phyloP scores from a whole-genome alignment of 1,139 yeast genomes.

The Nadsonia commutata region DNA sequence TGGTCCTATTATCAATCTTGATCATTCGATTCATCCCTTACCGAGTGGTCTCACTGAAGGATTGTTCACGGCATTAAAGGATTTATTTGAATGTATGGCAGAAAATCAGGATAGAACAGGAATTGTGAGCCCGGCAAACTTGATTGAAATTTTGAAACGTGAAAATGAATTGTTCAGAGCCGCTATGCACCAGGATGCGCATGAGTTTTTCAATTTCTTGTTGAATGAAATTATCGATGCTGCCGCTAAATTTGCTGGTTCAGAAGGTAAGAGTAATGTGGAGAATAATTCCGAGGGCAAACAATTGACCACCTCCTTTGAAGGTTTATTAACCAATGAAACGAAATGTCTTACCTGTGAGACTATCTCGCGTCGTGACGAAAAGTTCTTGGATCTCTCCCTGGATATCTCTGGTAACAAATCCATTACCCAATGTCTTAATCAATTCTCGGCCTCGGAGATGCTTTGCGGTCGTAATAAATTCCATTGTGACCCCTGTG shows the following conservation, averaged over 20 bases:
- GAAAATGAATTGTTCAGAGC: conserved; percentile 78
- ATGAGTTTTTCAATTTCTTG: conserved; percentile 80
- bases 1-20: conserved; percentile 79
- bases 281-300: conserved; percentile 33
- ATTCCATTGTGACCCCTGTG: conserved; percentile 84
- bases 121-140: conserved; percentile 66
- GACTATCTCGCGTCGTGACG: conserved; percentile 71
- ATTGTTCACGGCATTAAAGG: conserved; percentile 63
- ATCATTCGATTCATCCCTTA: conserved; percentile 38
- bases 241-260: conserved; percentile 25
- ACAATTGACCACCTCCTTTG: conserved; percentile 61
- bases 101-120: conserved; percentile 62
- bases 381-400: conserved; percentile 72
- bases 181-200: conserved; percentile 97
- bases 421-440: conserved; percentile 60
- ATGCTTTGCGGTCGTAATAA: conserved; percentile 77
- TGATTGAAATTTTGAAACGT: conserved; percentile 60
- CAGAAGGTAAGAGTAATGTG: conserved; percentile 8
- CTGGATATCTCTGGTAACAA: conserved; percentile 70
- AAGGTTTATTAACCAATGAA: conserved; percentile 74
- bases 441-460: conserved; percentile 74
- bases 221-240: conserved; percentile 71
- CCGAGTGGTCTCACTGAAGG: conserved; percentile 38
- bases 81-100: conserved; percentile 68
- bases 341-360: conserved; percentile 88